Evolutionary conservation across 192 early-diverging fungal species (phyloP).

Genomic region (Rhizophagus sp.): DNA sequence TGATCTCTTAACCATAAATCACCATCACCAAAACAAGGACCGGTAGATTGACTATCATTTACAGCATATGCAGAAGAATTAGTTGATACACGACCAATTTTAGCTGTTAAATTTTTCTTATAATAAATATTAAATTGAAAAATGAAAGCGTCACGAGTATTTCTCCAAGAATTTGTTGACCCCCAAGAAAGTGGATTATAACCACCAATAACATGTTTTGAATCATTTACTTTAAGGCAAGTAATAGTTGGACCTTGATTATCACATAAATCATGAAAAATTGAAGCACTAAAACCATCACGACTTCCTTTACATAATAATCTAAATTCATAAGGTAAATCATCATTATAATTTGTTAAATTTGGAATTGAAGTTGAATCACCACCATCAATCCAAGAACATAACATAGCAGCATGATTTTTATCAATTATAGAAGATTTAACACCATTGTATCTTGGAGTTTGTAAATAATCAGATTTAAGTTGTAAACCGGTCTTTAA

Average conservation of each 20-base stretch:
- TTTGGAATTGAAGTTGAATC: neutral
- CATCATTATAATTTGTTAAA: neutral
- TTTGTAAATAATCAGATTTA: slow-evolving; percentile 3
- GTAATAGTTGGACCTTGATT: slow-evolving; percentile 11
- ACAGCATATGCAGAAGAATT: slow-evolving; percentile 2
- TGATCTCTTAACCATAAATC: slow-evolving; percentile 24
- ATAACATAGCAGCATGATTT: neutral
- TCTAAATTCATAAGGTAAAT: slow-evolving; percentile 24
- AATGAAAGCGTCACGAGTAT: slow-evolving; percentile 11
- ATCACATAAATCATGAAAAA: slow-evolving; percentile 20
- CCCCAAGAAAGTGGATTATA: slow-evolving; percentile 27
- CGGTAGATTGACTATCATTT: neutral
- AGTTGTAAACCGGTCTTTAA: slow-evolving; percentile 15
- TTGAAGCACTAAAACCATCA: slow-evolving; percentile 5
- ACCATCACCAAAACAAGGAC: slow-evolving; percentile 30
- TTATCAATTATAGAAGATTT: slow-evolving; percentile 19
- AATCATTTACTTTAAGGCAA: slow-evolving; percentile 19
- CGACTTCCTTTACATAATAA: slow-evolving; percentile 6
- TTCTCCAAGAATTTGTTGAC: slow-evolving; percentile 14
- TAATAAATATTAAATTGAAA: slow-evolving; percentile 8
- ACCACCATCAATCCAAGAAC: slow-evolving; percentile 24
- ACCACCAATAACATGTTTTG: slow-evolving; percentile 24
- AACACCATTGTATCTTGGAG: neutral
- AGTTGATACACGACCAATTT: slow-evolving; percentile 4
- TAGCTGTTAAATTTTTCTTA: neutral